Percentiles rank a stretch among this genome's conserved stretches.
Evolutionary conservation across 225 moss, liverwort and hornwort species (phyloP).

Genomic region (Neckera pumila): DNA sequence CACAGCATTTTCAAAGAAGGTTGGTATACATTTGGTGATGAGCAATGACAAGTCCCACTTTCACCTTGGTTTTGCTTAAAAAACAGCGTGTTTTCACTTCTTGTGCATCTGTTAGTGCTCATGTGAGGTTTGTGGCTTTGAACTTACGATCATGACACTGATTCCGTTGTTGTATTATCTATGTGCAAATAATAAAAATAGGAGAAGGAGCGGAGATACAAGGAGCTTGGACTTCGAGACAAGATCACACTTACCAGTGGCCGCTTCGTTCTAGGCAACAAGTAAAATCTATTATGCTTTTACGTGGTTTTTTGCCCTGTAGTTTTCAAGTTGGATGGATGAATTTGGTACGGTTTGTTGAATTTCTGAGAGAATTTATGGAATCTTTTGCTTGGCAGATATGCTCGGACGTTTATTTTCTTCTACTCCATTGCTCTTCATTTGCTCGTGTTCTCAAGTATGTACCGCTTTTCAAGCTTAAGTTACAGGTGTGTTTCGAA

Average conservation of each 20-base stretch:
- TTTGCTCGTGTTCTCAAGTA: conserved; percentile 75
- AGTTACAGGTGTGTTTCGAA: conserved; percentile 45
- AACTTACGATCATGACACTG: not conserved
- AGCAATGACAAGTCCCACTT: not conserved
- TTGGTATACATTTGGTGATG: conserved; percentile 6
- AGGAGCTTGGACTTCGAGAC: conserved; percentile 89
- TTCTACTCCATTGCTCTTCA: conserved; percentile 88
- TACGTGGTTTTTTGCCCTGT: not conserved
- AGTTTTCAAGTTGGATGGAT: not conserved
- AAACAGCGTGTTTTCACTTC: not conserved
- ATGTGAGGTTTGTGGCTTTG: not conserved
- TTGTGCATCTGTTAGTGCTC: not conserved
- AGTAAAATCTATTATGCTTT: conserved; percentile 20
- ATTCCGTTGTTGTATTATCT: not conserved
- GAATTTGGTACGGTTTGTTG: not conserved
- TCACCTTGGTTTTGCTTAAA: not conserved
- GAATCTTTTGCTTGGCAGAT: conserved; percentile 27
- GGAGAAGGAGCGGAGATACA: conserved; percentile 96
- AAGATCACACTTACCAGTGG: conserved; percentile 96
- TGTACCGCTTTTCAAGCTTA: conserved; percentile 69
- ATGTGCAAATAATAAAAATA: conserved; percentile 1
- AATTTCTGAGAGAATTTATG: not conserved
- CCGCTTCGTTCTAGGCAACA: conserved; percentile 91
- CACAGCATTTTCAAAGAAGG: conserved; percentile 97
- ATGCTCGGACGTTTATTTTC: conserved; percentile 89